Conservation (phyloP, 2,329 filamentous ascomycete species). For the Fusarium anthophilum region DNA sequence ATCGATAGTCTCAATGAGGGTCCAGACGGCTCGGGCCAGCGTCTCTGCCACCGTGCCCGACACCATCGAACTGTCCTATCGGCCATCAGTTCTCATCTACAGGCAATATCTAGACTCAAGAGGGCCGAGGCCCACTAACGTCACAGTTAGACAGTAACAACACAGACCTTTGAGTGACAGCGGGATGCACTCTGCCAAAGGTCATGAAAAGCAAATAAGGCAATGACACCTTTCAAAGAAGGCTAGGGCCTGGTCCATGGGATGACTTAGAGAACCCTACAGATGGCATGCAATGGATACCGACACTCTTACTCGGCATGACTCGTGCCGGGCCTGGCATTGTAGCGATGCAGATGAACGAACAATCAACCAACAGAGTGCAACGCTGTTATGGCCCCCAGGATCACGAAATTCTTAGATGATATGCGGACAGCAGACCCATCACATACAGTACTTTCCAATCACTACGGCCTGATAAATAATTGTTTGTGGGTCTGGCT, state of each 20-base stretch:
- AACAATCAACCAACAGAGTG: background rate
- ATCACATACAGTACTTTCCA: background rate
- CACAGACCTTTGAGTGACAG: background rate
- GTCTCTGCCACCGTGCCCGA: background rate
- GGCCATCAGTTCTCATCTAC: background rate
- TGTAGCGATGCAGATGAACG: background rate
- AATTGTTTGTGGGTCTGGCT: slow-evolving; percentile 8
- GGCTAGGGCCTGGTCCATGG: background rate
- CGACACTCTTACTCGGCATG: background rate
- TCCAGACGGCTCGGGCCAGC: slow-evolving; percentile 1
- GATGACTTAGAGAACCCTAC: background rate
- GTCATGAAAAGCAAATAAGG: background rate
- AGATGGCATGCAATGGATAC: background rate
- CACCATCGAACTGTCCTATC: background rate
- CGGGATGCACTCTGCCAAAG: background rate
- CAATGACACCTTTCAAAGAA: background rate
- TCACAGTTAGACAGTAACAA: background rate
- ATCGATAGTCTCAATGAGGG: slow-evolving; percentile 2
- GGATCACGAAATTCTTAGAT: background rate
- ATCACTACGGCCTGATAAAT: background rate
- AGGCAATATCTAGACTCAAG: background rate
- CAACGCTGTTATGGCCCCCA: background rate
- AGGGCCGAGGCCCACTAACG: background rate
- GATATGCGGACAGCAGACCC: background rate
- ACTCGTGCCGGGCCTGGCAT: slow-evolving; percentile 1